Evolutionary conservation across 176 grass and related monocot genomes (phyloP), one percentile per base, ranked within the genome.

Genomic region (Carex littledalei): DNA sequence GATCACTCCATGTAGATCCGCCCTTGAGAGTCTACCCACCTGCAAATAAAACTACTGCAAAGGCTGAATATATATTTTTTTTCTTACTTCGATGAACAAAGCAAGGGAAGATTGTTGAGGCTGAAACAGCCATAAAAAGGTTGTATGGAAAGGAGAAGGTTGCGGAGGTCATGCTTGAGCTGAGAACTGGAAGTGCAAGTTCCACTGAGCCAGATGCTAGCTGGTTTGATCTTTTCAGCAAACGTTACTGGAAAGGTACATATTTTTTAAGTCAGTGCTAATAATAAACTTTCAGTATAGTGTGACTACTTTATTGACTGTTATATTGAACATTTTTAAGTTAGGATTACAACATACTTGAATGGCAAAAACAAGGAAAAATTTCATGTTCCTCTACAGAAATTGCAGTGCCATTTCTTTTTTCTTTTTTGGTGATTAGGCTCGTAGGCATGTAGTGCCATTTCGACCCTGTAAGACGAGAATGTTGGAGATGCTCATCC

Each of bases 171-270:
- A 94, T 99, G 93, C 87, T 92, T 82, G 96, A 95, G 61, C 86
- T 99, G 75, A 95, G 67, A 88, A 73, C 96, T 84, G 80, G 90
- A 24, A 87, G 84, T 55, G 86, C 93, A 87, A 88, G 81, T 89
- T 94, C 96, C 54, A 89, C 86, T 17, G 96, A 99, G 73, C 62
- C 90, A 43, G 96, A 99, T 87, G 91, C 96, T 84, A 91, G 72
- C 78, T 99, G 96, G 96, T 89, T 99, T 81, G 96, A 99, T 91
- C 91, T 99, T 84, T 99, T 99, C 80, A 89, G 87, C 71, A 94
- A 89, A 83, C 96, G 96, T 45, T 99, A 99, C 84, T 89, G 90
- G 96, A 95, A 94, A 95, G 91, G 96, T 99, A 88, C 1, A 55
- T 78, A 20, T 59, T 84, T 66, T 84, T 66, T 63, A 81, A 81